Percentiles rank a stretch among this genome's conserved stretches.
phyloP scores from a whole-genome alignment of 1,284 basidiomycete genomes.

The Tilletia setariae region DNA sequence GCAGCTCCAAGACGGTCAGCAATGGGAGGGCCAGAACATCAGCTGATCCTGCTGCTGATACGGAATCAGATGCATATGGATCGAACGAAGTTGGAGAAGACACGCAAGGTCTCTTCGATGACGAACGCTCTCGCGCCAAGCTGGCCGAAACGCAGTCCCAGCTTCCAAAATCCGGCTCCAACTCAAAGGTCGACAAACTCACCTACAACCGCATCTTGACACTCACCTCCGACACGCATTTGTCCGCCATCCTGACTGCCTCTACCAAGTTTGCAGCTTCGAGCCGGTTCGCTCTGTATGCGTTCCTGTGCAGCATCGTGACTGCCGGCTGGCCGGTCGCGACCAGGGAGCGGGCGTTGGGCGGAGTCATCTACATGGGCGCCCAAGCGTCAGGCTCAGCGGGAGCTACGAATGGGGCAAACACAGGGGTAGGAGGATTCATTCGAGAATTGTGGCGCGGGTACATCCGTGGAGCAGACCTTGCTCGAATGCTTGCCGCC shows the following conservation, averaged over 20 bases:
- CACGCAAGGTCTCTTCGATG: conserved; percentile 2
- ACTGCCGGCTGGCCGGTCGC: conserved; percentile 36
- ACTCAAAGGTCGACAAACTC: conserved; percentile 20
- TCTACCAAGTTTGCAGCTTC: conserved; percentile 39
- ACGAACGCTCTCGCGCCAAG: background rate
- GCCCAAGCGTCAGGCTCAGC: conserved; percentile 13
- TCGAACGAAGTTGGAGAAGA: background rate
- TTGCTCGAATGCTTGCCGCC: conserved; percentile 34
- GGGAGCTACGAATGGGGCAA: background rate
- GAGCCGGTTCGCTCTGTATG: conserved; percentile 39
- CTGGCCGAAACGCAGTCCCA: background rate
- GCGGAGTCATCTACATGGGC: conserved; percentile 26
- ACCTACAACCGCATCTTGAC: conserved; percentile 34
- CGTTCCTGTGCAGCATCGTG: conserved; percentile 42
- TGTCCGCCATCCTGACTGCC: conserved; percentile 33
- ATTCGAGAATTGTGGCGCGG: conserved; percentile 52
- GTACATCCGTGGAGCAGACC: conserved; percentile 36
- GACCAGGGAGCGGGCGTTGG: conserved; percentile 32
- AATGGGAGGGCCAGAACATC: conserved; percentile 7
- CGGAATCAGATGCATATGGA: background rate
- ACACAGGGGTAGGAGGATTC: conserved; percentile 24
- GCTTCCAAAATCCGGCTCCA: background rate
- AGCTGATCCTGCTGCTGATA: background rate
- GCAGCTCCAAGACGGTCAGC: background rate
- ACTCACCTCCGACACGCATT: conserved; percentile 37